These are phyloP conservation scores for Claviceps sp. DNA, from an alignment of 2,329 filamentous ascomycete genomes.

Conservation along the genomic window DNA sequence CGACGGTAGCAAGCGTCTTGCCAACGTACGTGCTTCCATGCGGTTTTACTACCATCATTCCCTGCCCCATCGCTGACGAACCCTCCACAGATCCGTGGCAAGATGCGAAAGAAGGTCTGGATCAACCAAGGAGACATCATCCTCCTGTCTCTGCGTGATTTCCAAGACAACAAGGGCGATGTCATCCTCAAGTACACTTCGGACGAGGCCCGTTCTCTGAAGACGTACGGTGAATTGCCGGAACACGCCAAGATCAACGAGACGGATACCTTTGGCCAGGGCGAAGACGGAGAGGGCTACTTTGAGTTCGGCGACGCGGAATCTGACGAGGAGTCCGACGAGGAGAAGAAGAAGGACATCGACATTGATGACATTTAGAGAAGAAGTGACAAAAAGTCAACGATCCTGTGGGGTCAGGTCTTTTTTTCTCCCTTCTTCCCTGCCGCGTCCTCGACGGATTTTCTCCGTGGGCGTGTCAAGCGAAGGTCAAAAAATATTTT, in stretches of 20 bases:
- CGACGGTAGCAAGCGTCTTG: conserved; percentile 50
- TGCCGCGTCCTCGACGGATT: not conserved
- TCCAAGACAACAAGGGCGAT: conserved; percentile 91
- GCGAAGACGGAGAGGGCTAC: conserved; percentile 88
- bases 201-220: conserved; percentile 89
- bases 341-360: conserved; percentile 58
- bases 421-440: not conserved
- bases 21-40: conserved; percentile 22
- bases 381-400: not conserved
- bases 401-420: not conserved
- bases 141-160: conserved; percentile 75
- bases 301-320: conserved; percentile 98
- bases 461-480: too few relatives aligned
- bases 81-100: conserved; percentile 50
- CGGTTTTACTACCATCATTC: not conserved
- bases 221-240: conserved; percentile 93
- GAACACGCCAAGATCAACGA: conserved; percentile 99
- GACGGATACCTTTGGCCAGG: conserved; percentile 85
- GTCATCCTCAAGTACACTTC: conserved; percentile 94
- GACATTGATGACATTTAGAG: conserved; percentile 90
- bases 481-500: not conserved
- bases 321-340: conserved; percentile 39
- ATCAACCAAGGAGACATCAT: conserved; percentile 98
- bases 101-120: conserved; percentile 99
- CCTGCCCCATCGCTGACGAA: not conserved